Percentiles rank a stretch among this genome's conserved stretches.
phyloP scores from a whole-genome alignment of 768 basidiomycete genomes.

The Pleurotus ostreatus region DNA sequence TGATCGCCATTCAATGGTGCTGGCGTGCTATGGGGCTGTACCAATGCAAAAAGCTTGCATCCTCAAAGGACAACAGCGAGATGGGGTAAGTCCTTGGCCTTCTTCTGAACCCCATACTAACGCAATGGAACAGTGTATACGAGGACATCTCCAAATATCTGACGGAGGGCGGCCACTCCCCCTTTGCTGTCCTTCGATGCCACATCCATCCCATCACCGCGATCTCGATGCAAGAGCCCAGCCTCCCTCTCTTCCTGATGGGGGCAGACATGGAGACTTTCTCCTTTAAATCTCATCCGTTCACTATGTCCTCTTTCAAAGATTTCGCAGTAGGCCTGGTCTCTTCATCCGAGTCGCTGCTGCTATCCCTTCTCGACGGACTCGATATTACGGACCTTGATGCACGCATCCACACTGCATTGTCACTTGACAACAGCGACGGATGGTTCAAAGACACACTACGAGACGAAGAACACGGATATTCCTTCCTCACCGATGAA shows the following conservation, averaged over 20 bases:
- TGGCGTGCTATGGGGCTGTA: neutral
- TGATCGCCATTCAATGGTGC: constrained; percentile 6
- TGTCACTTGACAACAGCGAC: too few relatives aligned
- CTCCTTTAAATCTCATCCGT: too few relatives aligned
- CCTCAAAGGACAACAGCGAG: neutral
- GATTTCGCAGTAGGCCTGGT: too few relatives aligned
- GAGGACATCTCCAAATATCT: neutral
- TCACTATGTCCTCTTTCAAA: too few relatives aligned
- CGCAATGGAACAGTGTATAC: neutral
- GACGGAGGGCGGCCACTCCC: neutral
- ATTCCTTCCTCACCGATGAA: too few relatives aligned
- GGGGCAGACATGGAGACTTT: too few relatives aligned
- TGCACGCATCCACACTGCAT: too few relatives aligned
- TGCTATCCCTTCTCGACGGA: too few relatives aligned
- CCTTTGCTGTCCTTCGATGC: neutral
- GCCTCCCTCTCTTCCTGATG: constrained; percentile 4
- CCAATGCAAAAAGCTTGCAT: neutral
- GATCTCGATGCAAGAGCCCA: constrained; percentile 3
- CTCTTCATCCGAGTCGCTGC: too few relatives aligned
- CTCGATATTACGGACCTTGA: too few relatives aligned
- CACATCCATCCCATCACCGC: constrained; percentile 1
- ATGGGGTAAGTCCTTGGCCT: neutral
- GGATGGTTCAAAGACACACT: too few relatives aligned
- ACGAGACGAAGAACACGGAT: too few relatives aligned
- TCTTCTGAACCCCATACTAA: neutral